A percentile compares a stretch with the other conserved stretches of the same genome.
Conservation (phyloP, 1,284 basidiomycete species). For the Boletellus deceptivus region DNA sequence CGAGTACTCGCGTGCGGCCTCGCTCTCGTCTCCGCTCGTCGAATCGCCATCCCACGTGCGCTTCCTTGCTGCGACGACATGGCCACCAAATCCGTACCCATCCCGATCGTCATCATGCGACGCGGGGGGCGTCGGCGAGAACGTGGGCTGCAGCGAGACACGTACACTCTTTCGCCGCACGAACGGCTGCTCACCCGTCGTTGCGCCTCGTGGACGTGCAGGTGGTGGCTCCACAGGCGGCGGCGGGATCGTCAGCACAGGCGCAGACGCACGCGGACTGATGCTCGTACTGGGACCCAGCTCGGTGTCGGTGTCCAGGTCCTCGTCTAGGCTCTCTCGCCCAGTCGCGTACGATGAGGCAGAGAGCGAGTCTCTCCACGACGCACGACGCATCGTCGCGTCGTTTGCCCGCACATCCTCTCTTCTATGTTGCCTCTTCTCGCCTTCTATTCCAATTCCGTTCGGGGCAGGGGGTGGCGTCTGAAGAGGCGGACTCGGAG, state of each 20-base stretch:
- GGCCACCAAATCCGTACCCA: conserved; percentile 1
- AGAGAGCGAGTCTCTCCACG: conserved; percentile 21
- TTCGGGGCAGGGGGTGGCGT: no score
- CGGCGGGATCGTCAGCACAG: conserved; percentile 9
- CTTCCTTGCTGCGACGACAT: conserved; percentile 6
- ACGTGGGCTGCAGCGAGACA: conserved; percentile 69
- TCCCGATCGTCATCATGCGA: conserved; percentile 47
- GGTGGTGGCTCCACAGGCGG: conserved; percentile 21
- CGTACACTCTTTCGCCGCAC: conserved; percentile 69
- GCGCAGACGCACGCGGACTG: background rate
- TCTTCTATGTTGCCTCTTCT: background rate
- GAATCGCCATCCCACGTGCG: conserved; percentile 53
- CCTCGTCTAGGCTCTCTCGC: conserved; percentile 43
- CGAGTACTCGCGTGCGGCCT: conserved; percentile 41
- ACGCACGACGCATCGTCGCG: background rate
- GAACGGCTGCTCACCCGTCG: conserved; percentile 13
- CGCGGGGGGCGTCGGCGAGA: conserved; percentile 66
- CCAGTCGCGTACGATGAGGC: conserved; percentile 63
- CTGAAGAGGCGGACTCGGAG: conserved; percentile 16
- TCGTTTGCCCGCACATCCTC: background rate
- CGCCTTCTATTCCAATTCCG: background rate
- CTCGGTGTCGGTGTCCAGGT: background rate
- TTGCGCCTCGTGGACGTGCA: background rate
- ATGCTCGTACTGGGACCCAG: background rate
- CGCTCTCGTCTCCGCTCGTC: conserved; percentile 65